Evolutionary conservation across 2,329 filamentous ascomycete genomes (phyloP).

Genomic region (Botrytis squamosa): DNA sequence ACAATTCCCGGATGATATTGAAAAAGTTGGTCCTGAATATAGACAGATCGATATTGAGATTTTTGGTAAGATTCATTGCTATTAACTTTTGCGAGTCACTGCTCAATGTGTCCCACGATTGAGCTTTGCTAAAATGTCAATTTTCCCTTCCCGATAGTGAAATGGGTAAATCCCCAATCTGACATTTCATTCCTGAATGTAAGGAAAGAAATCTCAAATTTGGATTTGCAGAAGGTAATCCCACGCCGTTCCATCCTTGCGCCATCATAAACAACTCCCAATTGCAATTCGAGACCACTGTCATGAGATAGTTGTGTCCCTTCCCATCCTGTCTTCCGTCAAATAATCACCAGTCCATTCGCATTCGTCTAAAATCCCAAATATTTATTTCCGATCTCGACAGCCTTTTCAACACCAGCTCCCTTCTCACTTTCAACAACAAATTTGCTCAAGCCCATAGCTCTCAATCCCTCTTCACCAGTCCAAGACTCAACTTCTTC

Average conservation of each 20-base stretch:
- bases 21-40: neutral
- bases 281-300: neutral
- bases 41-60: neutral
- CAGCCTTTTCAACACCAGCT: constrained; percentile 1
- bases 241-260: neutral
- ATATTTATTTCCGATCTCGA: neutral
- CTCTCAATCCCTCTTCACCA: constrained; percentile 51
- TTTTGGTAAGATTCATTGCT: neutral
- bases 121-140: neutral
- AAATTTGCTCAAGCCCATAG: constrained; percentile 51
- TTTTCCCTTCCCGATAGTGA: neutral
- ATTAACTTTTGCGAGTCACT: neutral
- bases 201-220: neutral
- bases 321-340: neutral
- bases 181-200: neutral
- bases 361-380: neutral
- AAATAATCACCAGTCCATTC: neutral
- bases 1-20: neutral
- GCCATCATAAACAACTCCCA: neutral
- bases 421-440: neutral
- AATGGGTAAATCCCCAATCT: neutral
- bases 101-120: too few relatives aligned
- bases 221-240: neutral
- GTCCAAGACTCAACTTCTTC: constrained; percentile 41
- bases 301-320: neutral